These are phyloP conservation scores for Phytophthora meadii DNA, from an alignment of 352 stramenopile genomes.

Conservation along the genomic window DNA sequence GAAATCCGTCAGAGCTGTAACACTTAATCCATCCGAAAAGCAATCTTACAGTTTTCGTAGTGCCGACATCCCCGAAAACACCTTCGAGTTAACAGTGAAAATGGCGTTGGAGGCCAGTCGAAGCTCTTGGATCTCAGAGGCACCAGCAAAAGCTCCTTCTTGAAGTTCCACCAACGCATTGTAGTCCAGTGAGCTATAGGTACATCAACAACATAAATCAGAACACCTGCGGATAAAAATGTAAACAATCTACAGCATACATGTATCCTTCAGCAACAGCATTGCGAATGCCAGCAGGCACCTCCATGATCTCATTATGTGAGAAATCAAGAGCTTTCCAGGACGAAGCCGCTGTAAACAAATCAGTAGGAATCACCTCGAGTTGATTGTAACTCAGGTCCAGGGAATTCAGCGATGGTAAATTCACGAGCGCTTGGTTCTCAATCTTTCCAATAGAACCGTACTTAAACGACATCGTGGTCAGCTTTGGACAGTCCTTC, in stretches of 20 bases:
- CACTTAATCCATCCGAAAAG: neutral
- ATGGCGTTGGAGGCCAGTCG: slow-evolving; percentile 63
- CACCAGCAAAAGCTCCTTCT: slow-evolving; percentile 47
- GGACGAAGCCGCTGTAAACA: slow-evolving; percentile 52
- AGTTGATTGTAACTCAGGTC: slow-evolving; percentile 68
- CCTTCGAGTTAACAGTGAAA: slow-evolving; percentile 60
- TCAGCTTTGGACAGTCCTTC: slow-evolving; percentile 48
- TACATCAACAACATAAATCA: slow-evolving; percentile 9
- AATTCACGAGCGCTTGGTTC: slow-evolving; percentile 52
- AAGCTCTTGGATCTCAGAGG: slow-evolving; percentile 55
- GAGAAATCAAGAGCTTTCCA: slow-evolving; percentile 70
- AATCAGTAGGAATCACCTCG: slow-evolving; percentile 36
- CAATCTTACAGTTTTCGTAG: slow-evolving; percentile 55
- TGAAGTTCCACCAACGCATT: slow-evolving; percentile 71
- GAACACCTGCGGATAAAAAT: neutral
- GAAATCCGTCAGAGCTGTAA: slow-evolving; percentile 1
- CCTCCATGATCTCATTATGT: slow-evolving; percentile 49
- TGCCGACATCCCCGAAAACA: slow-evolving; percentile 61
- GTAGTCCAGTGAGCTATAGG: slow-evolving; percentile 63
- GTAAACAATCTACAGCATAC: slow-evolving; percentile 34
- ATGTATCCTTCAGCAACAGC: slow-evolving; percentile 60
- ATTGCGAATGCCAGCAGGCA: slow-evolving; percentile 46
- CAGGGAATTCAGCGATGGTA: slow-evolving; percentile 58
- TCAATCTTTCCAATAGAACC: slow-evolving; percentile 57
- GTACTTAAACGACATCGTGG: slow-evolving; percentile 47